These are phyloP conservation scores for Posidonia australis DNA, from an alignment of 106 monocot genomes.

Conservation along the genomic window DNA sequence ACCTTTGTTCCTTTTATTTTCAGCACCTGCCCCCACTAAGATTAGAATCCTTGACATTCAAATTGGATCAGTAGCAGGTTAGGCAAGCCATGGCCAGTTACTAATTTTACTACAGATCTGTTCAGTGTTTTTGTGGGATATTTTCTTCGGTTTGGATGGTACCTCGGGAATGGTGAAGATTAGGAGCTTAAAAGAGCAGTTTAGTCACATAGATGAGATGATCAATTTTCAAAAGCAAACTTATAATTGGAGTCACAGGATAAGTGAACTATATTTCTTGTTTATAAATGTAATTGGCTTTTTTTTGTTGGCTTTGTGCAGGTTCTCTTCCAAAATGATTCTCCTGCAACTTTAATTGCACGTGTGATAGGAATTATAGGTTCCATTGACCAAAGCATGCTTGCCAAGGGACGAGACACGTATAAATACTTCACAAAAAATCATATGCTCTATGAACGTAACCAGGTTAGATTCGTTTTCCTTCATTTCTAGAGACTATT, in stretches of 20 bases:
- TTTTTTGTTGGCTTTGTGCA: slow-evolving; percentile 11
- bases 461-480: slow-evolving; percentile 45
- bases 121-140: not conserved
- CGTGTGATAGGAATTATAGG: slow-evolving; percentile 85
- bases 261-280: not conserved
- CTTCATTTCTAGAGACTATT: no score
- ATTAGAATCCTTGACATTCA: no score
- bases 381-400: slow-evolving; percentile 78
- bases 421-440: slow-evolving; percentile 98
- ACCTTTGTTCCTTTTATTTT: no score
- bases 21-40: no score
- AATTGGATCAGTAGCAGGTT: no score
- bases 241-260: not conserved
- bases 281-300: not conserved
- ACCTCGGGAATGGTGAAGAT: not conserved
- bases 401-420: slow-evolving; percentile 81
- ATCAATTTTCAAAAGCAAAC: not conserved
- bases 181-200: no score
- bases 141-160: not conserved
- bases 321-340: slow-evolving; percentile 99
- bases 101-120: not conserved
- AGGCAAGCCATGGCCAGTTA: not conserved
- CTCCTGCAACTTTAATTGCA: slow-evolving; percentile 93
- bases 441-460: slow-evolving; percentile 93
- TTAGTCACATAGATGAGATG: no score